Conservation (phyloP, 2,329 filamentous ascomycete genomes). For the Fusarium heterosporum region DNA sequence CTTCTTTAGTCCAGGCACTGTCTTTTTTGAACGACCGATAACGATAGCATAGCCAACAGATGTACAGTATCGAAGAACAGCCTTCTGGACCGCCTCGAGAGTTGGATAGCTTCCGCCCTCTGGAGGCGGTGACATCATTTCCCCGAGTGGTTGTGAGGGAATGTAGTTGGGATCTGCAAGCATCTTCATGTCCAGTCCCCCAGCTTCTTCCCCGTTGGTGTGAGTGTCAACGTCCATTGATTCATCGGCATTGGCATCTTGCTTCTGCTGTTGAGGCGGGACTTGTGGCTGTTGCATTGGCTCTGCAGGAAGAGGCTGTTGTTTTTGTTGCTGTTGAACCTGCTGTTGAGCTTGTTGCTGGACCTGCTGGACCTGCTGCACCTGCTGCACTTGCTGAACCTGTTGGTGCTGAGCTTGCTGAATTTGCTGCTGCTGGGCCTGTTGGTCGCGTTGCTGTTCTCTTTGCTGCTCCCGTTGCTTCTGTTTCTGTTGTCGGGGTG, state of each 20-base stretch:
- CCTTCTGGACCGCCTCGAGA: slow-evolving; percentile 73
- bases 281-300: slow-evolving; percentile 46
- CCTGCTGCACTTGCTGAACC: slow-evolving; percentile 47
- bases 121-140: slow-evolving; percentile 71
- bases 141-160: slow-evolving; percentile 66
- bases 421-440: slow-evolving; percentile 49
- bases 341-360: slow-evolving; percentile 40
- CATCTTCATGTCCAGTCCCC: slow-evolving; percentile 60
- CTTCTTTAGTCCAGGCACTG: slow-evolving; percentile 74
- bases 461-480: slow-evolving; percentile 52
- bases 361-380: slow-evolving; percentile 18
- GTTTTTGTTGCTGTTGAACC: slow-evolving; percentile 48
- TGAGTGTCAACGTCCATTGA: slow-evolving; percentile 66
- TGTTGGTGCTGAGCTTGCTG: slow-evolving; percentile 44
- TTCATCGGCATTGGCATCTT: slow-evolving; percentile 59
- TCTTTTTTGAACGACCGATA: slow-evolving; percentile 76
- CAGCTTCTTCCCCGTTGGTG: slow-evolving; percentile 60
- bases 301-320: slow-evolving; percentile 51
- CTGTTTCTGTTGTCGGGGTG: slow-evolving; percentile 48
- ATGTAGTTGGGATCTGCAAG: slow-evolving; percentile 63
- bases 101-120: slow-evolving; percentile 74
- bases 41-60: slow-evolving; percentile 76
- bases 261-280: slow-evolving; percentile 54
- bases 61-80: slow-evolving; percentile 72
- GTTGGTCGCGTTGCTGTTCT: slow-evolving; percentile 46